Evolutionary conservation across 208 protist genomes (phyloP), one percentile per base, ranked within the genome.

Genomic region (Trypanosoma lewisi): DNA sequence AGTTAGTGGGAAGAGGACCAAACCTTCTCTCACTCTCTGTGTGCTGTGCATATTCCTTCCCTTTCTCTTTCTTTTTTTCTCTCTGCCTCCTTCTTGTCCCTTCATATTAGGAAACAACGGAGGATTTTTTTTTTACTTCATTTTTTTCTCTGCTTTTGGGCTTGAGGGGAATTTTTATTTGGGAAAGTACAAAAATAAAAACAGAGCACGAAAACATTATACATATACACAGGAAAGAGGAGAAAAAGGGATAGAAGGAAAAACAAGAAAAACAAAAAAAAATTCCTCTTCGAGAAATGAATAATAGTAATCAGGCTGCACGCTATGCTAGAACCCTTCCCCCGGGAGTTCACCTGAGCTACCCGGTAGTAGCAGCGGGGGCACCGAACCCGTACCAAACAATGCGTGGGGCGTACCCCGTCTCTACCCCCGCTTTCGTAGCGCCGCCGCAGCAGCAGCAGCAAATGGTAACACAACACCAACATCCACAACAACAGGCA

Each of bases 341-440:
- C n/a, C 65, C 33, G 11, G 66, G 66, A 8, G 39, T 65, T n/a
- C 66, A 52, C 7, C 57, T 72, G 39, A 19, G 25, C 3, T 72
- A 61, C 42, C 31, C 66, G 11, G 23, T 16, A 16, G 42, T 16
- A 21, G 42, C 42, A 25, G 42, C n/a, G 4, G 65, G 44, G 11
- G 65, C 66, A 0, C 66, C 66, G 2, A 72, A 72, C 45, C 66
- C 66, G 12, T 72, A 72, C 47, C 66, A 72, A 31, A 33, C 55
- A 0, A 57, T 62, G 48, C 64, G 64, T 14, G 55, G 47, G 6
- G 33, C 27, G 12, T 57, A 58, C 48, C 45, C 39, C n/a, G 47
- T 34, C 23, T 2, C 51, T 44, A 45, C 54, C 2, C 11, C 47
- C 16, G 63, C 55, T 2, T 54, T 48, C 16, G 21, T 54, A 16